phyloP scores from a whole-genome alignment of 352 stramenopile genomes.

The Pythium rishiriense region DNA sequence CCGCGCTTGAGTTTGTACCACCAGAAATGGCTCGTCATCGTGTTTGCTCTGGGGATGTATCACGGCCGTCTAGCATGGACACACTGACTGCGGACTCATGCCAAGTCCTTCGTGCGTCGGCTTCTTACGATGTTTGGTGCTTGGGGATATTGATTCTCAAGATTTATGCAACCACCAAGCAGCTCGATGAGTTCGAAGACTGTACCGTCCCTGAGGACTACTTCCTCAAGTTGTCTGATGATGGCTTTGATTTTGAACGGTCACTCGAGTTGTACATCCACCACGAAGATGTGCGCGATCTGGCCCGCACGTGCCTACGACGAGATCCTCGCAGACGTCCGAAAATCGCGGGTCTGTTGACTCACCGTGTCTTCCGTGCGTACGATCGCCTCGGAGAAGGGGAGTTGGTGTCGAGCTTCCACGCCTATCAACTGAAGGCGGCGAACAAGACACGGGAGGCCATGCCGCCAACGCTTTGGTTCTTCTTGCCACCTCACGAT shows the following conservation, averaged over 20 bases:
- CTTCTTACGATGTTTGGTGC: slow-evolving; percentile 59
- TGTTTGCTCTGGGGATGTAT: slow-evolving; percentile 29
- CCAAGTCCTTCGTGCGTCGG: slow-evolving; percentile 30
- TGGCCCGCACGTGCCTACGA: slow-evolving; percentile 45
- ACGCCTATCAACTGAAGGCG: slow-evolving; percentile 23
- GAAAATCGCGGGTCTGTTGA: slow-evolving; percentile 37
- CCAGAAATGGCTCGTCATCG: slow-evolving; percentile 48
- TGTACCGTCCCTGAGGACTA: slow-evolving; percentile 36
- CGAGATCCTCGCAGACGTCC: slow-evolving; percentile 37
- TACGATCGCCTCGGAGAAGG: slow-evolving; percentile 28
- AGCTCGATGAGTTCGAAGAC: slow-evolving; percentile 49
- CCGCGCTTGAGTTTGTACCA: slow-evolving; percentile 40
- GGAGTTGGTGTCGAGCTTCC: slow-evolving; percentile 22
- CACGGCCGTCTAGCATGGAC: slow-evolving; percentile 9
- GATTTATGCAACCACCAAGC: slow-evolving; percentile 43
- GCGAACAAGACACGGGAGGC: slow-evolving; percentile 28
- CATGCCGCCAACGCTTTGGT: slow-evolving; percentile 58
- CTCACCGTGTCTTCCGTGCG: slow-evolving; percentile 39
- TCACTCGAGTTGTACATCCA: slow-evolving; percentile 52
- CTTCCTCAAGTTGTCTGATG: slow-evolving; percentile 33
- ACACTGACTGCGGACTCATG: slow-evolving; percentile 19
- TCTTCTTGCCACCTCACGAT: slow-evolving; percentile 54
- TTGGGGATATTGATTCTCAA: slow-evolving; percentile 61
- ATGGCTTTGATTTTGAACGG: slow-evolving; percentile 40
- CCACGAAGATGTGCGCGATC: slow-evolving; percentile 44